These are phyloP conservation scores for Steccherinum ochraceum DNA, from an alignment of 768 basidiomycete species.

Conservation along the genomic window DNA sequence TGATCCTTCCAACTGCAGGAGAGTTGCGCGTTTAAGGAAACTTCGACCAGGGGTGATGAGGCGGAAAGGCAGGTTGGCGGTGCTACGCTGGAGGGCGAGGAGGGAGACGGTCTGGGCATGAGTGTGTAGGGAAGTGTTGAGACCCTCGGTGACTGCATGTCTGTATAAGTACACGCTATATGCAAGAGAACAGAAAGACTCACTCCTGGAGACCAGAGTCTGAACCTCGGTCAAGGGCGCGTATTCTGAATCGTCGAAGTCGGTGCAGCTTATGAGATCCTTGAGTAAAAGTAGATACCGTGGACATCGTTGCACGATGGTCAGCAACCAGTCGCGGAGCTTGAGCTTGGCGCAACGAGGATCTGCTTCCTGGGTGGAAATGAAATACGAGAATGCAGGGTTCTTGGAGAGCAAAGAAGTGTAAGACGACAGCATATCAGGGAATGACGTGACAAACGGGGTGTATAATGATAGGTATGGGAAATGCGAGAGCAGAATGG, in stretches of 20 bases:
- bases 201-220: constrained; percentile 71
- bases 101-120: constrained; percentile 74
- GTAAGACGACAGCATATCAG: constrained; percentile 55
- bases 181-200: constrained; percentile 11
- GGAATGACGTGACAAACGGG: constrained; percentile 78
- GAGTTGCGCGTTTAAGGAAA: constrained; percentile 60
- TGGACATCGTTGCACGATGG: constrained; percentile 83
- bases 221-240: constrained; percentile 53
- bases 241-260: constrained; percentile 61
- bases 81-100: constrained; percentile 73
- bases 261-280: constrained; percentile 69
- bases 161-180: neutral
- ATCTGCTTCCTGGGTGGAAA: constrained; percentile 60
- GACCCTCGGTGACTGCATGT: constrained; percentile 59
- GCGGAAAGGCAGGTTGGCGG: constrained; percentile 69
- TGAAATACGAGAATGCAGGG: constrained; percentile 53
- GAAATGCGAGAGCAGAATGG: constrained; percentile 71
- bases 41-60: constrained; percentile 78
- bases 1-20: constrained; percentile 53
- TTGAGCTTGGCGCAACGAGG: constrained; percentile 68
- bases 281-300: constrained; percentile 79
- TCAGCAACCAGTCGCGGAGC: constrained; percentile 79
- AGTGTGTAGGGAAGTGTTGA: constrained; percentile 73
- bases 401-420: constrained; percentile 49
- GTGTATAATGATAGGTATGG: constrained; percentile 86